Conservation (phyloP, 176 grass and related monocot species). For the Oryza meridionalis region DNA sequence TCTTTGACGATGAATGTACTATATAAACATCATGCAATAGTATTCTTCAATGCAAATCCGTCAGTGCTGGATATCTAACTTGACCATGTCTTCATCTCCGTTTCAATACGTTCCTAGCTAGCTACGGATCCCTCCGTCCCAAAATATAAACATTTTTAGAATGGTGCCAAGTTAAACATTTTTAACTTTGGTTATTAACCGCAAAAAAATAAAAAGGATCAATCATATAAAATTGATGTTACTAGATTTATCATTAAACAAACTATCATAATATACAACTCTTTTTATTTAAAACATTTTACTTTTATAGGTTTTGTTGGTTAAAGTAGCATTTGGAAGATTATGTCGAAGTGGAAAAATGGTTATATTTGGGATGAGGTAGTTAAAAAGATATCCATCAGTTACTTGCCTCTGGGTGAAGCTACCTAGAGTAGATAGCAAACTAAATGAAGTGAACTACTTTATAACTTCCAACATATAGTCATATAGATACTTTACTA, state of each 20-base stretch:
- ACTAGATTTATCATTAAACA: no score
- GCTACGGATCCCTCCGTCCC: no score
- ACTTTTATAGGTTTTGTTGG: no score
- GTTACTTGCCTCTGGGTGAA: not conserved
- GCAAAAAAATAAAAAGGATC: no score
- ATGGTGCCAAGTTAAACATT: fast-evolving
- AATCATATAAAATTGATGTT: no score
- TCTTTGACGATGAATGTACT: no score
- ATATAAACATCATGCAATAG: no score
- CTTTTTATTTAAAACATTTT: no score
- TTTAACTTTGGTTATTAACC: fast-evolving
- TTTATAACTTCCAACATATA: not conserved
- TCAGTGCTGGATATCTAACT: conserved; percentile 2
- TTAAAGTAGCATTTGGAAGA: no score
- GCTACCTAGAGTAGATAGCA: not conserved
- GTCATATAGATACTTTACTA: not conserved
- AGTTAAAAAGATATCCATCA: not conserved
- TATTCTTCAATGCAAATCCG: not conserved
- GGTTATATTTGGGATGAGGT: fast-evolving
- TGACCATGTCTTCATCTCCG: not conserved
- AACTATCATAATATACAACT: no score
- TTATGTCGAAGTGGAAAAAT: fast-evolving
- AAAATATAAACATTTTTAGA: no score
- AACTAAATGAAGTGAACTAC: not conserved
- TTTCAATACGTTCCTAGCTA: not conserved